Evolutionary conservation across 2,329 filamentous ascomycete genomes (phyloP).

Genomic region (Diplocarpon mali): DNA sequence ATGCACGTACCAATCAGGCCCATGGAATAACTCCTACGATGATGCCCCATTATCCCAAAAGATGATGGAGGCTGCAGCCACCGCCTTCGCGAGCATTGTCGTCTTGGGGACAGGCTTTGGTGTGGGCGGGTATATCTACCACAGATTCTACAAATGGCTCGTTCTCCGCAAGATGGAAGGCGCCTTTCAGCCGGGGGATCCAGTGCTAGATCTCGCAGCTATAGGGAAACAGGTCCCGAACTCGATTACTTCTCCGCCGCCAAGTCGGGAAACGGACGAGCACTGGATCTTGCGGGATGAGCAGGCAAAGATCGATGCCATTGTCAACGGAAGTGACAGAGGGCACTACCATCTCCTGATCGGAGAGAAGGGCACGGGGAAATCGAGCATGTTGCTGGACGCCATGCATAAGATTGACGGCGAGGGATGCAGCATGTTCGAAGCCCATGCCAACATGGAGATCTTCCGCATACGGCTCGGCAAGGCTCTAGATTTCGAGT

Average conservation of each 20-base stretch:
- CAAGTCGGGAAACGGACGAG: slow-evolving; percentile 32
- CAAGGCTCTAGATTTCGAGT: slow-evolving; percentile 92
- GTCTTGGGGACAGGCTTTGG: slow-evolving; percentile 57
- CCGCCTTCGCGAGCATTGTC: slow-evolving; percentile 63
- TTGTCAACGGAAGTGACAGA: slow-evolving; percentile 58
- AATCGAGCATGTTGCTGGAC: slow-evolving; percentile 92
- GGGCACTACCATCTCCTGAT: slow-evolving; percentile 89
- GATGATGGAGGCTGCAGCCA: slow-evolving; percentile 64
- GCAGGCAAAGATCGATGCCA: slow-evolving; percentile 70
- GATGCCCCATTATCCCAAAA: slow-evolving; percentile 31
- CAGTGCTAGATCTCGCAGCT: slow-evolving; percentile 71
- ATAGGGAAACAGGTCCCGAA: slow-evolving; percentile 44
- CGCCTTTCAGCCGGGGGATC: slow-evolving; percentile 86
- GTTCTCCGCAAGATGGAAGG: slow-evolving; percentile 88
- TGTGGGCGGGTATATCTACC: slow-evolving; percentile 64
- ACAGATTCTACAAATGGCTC: slow-evolving; percentile 77
- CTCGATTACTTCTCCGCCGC: slow-evolving; percentile 18
- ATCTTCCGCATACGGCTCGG: slow-evolving; percentile 90
- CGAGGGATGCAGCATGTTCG: slow-evolving; percentile 86
- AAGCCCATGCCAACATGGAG: slow-evolving; percentile 88
- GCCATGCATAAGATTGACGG: slow-evolving; percentile 90
- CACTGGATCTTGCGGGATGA: slow-evolving; percentile 81
- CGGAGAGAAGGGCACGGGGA: slow-evolving; percentile 92
- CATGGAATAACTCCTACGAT: slow-evolving; percentile 11
- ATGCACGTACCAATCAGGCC: neutral